phyloP scores from a whole-genome alignment of 306 rosid species.

The Ormosia semicastrata region DNA sequence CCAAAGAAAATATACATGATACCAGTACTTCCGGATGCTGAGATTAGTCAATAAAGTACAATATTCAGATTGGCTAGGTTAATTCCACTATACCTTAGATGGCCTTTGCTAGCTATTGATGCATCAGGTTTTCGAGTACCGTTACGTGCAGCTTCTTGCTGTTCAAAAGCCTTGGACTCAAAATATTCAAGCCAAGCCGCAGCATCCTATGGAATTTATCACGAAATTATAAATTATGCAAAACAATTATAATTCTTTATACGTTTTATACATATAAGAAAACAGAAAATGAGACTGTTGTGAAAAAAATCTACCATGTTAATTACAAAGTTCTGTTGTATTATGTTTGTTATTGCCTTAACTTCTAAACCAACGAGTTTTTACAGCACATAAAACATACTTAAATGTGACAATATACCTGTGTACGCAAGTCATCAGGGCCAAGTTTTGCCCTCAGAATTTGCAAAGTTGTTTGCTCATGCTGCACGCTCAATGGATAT shows the following conservation, averaged over 20 bases:
- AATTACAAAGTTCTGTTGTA: background rate
- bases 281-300: background rate
- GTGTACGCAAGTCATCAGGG: constrained; percentile 95
- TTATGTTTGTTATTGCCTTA: background rate
- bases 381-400: background rate
- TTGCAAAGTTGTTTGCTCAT: constrained; percentile 96
- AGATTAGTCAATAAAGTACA: background rate
- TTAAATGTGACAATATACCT: constrained; percentile 53
- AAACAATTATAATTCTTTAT: background rate
- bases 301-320: background rate
- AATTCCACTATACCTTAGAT: constrained; percentile 66
- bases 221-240: constrained; percentile 6
- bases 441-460: constrained; percentile 96
- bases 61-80: constrained; percentile 14
- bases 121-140: constrained; percentile 98
- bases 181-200: constrained; percentile 99
- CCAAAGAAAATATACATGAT: background rate
- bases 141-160: constrained; percentile 98
- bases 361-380: background rate
- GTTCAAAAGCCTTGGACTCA: constrained; percentile 99
- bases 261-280: background rate
- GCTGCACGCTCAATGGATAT: constrained; percentile 96
- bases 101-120: constrained; percentile 98
- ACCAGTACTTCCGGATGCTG: constrained; percentile 3
- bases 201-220: constrained; percentile 72